phyloP scores from a whole-genome alignment of 148 eudicot genomes.

The Oxyria digyna region DNA sequence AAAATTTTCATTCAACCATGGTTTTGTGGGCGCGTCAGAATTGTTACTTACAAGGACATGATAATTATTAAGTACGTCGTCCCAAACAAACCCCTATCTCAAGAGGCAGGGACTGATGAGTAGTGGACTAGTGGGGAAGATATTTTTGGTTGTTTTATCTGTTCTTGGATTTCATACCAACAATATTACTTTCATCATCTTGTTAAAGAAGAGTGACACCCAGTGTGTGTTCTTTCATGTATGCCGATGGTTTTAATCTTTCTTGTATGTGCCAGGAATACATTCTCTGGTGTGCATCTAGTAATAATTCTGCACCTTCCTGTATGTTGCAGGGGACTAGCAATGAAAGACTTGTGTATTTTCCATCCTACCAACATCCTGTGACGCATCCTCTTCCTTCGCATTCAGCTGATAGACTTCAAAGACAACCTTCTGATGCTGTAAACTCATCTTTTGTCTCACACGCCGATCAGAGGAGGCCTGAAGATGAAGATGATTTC shows the following conservation, averaged over 20 bases:
- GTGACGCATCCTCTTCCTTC: slow-evolving; percentile 13
- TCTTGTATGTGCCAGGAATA: not conserved
- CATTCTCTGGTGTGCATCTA: not conserved
- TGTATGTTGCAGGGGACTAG: slow-evolving; percentile 35
- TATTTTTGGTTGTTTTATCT: not conserved
- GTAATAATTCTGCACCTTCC: not conserved
- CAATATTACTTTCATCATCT: not conserved
- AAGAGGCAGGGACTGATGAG: not conserved
- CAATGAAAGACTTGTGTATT: slow-evolving; percentile 30
- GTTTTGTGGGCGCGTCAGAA: not conserved
- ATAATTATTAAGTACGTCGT: not conserved
- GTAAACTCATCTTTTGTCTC: slow-evolving; percentile 16
- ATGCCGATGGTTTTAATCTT: not conserved
- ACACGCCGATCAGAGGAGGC: slow-evolving; percentile 23
- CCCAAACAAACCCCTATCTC: not conserved
- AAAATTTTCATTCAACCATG: too few relatives aligned
- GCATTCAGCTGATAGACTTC: slow-evolving; percentile 25
- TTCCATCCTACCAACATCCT: slow-evolving; percentile 26
- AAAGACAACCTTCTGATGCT: slow-evolving; percentile 24
- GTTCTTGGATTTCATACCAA: not conserved
- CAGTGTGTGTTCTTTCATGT: not conserved
- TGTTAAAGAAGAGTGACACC: not conserved
- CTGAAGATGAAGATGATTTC: slow-evolving; percentile 59
- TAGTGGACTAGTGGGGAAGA: not conserved
- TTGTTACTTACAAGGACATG: not conserved